Base-by-base conservation (phyloP, 2,329 filamentous ascomycete genomes). In the Fusarium cicatricum region DNA sequence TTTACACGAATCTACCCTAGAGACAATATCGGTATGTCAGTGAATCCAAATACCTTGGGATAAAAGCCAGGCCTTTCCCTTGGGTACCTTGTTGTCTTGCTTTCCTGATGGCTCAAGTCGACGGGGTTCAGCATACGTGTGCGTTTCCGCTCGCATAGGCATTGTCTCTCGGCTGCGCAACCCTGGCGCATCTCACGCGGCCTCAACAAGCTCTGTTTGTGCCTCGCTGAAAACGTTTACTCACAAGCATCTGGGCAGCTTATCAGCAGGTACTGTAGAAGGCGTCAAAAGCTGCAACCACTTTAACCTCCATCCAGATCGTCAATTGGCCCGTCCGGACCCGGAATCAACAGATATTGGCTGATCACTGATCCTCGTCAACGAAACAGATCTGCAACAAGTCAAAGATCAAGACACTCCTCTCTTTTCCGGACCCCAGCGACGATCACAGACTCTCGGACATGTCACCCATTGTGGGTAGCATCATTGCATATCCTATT, bases 401-500 rank as follows among this genome's bases (percentile, higher is more conserved):
- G 33, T 15, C 41, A n/a, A 45, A 36, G 17, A 29, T 29, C 23
- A 38, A 15, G 39, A 46, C 17, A 46, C 23, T 46, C 31, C 36
- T 31, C 28, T 21, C 12, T 19, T 45, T 31, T 38, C 47, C 14
- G n/a, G 47, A 53, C 46, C 50, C 39, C 7, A 33, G 28, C 37
- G 44, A n/a, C 29, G 48, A 58, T 60, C 63, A 54, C 31, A 32
- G 15, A 38, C 31, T 48, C 26, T 47, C 52, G 37, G 49, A 49
- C 32, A 36, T 44, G 26, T 55, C 39, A 26, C 62, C 31, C 49
- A 14, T n/a, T 56, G 62, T 52, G 40, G 57, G 42, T 50, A 48
- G 44, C 11, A 32, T 55, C 46, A 49, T 54, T 36, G 28, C 40
- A 42, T 62, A 41, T 49, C 55, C 55, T 57, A 37, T 58, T 65